Evolutionary conservation across 106 monocot genomes (phyloP).

Genomic region (Apostasia shenzhenica): DNA sequence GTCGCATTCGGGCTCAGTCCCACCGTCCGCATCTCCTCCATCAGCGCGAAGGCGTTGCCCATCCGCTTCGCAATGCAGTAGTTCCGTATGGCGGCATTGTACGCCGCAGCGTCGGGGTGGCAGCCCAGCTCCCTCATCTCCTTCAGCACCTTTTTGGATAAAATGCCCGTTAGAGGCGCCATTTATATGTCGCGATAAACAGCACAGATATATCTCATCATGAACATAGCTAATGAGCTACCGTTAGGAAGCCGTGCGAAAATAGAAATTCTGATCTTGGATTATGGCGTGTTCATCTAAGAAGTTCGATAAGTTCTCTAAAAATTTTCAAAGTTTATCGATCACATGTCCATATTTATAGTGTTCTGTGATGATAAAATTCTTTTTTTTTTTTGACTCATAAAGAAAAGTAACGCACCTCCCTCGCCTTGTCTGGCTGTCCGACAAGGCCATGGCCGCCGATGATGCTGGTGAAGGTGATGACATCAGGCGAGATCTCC

Average conservation of each 20-base stretch:
- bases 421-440: slow-evolving; percentile 77
- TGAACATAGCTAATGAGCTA: too few relatives aligned
- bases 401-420: background rate
- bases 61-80: slow-evolving; percentile 86
- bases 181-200: too few relatives aligned
- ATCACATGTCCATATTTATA: too few relatives aligned
- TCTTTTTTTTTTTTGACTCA: too few relatives aligned
- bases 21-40: slow-evolving; percentile 60
- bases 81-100: slow-evolving; percentile 82
- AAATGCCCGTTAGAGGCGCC: too few relatives aligned
- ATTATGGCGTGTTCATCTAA: too few relatives aligned
- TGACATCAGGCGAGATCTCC: slow-evolving; percentile 65
- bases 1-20: slow-evolving; percentile 63
- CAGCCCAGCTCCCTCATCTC: slow-evolving; percentile 83
- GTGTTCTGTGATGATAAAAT: too few relatives aligned
- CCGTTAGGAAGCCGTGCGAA: too few relatives aligned
- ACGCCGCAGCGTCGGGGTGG: slow-evolving; percentile 68
- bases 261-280: too few relatives aligned
- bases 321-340: too few relatives aligned
- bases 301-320: too few relatives aligned
- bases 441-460: slow-evolving; percentile 80
- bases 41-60: slow-evolving; percentile 44
- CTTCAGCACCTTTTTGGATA: slow-evolving; percentile 21
- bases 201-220: too few relatives aligned
- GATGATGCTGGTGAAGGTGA: slow-evolving; percentile 75